Conservation (phyloP, 768 basidiomycete genomes). For the Tylopilus felleus region DNA sequence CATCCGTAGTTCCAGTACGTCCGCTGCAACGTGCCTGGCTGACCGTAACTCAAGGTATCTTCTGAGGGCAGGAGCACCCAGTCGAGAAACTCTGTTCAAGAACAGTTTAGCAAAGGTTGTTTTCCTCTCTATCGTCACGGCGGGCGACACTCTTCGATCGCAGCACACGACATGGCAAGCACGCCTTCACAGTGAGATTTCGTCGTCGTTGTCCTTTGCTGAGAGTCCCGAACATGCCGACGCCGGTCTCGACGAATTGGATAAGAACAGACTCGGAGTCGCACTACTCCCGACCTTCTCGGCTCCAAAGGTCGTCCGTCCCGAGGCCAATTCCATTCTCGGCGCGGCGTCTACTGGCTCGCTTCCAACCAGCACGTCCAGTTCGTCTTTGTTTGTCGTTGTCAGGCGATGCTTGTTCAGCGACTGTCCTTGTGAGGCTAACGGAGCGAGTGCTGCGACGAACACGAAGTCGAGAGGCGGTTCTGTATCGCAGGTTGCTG, state of each 20-base stretch:
- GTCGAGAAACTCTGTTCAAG: slow-evolving; percentile 2
- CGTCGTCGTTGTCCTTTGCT: background rate
- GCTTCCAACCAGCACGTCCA: background rate
- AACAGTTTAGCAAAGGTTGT: slow-evolving; percentile 7
- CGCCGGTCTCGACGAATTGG: background rate
- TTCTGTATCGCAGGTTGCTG: background rate
- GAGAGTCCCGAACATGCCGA: background rate
- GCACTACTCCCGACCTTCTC: background rate
- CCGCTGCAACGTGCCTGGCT: background rate
- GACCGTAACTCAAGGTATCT: background rate
- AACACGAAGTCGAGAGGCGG: background rate
- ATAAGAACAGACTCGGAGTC: background rate
- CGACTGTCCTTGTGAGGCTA: slow-evolving; percentile 15
- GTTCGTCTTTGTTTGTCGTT: slow-evolving; percentile 6
- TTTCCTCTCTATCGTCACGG: slow-evolving; percentile 4
- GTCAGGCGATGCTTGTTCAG: slow-evolving; percentile 8
- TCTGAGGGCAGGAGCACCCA: background rate
- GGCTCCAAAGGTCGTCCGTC: background rate
- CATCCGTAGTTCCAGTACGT: background rate
- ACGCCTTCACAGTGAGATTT: slow-evolving; percentile 11
- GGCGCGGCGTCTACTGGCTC: background rate
- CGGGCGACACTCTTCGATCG: slow-evolving; percentile 15
- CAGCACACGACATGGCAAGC: slow-evolving; percentile 12
- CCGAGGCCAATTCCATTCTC: background rate
- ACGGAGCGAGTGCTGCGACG: background rate